phyloP scores from a whole-genome alignment of 1,139 yeast species.

The Scheffersomyces illinoinensis region DNA sequence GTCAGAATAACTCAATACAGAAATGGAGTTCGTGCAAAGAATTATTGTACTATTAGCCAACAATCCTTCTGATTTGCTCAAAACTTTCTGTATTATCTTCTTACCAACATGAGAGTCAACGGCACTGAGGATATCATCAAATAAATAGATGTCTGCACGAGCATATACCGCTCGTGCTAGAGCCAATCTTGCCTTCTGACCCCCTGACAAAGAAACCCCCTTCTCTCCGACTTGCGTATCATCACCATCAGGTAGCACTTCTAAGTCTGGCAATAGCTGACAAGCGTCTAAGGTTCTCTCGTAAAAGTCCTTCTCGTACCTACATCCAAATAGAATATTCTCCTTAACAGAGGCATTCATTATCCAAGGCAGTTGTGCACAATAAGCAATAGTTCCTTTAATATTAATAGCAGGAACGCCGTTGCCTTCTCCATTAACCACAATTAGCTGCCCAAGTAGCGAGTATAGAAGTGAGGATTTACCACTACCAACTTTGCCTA shows the following conservation, averaged over 20 bases:
- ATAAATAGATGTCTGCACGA: slow-evolving; percentile 84
- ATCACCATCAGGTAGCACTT: slow-evolving; percentile 84
- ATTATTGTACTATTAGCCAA: slow-evolving; percentile 34
- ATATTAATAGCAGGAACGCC: slow-evolving; percentile 8
- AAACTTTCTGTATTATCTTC: slow-evolving; percentile 31
- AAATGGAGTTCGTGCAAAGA: slow-evolving; percentile 39
- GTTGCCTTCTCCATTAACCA: slow-evolving; percentile 5
- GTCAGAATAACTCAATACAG: slow-evolving; percentile 33
- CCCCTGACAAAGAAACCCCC: slow-evolving; percentile 96
- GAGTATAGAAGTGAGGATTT: slow-evolving; percentile 28
- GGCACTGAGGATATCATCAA: slow-evolving; percentile 91
- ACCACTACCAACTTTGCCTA: slow-evolving; percentile 29
- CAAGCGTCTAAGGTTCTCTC: slow-evolving; percentile 81
- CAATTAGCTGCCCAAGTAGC: slow-evolving; percentile 25
- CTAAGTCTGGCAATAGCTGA: slow-evolving; percentile 72
- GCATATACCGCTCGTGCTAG: slow-evolving; percentile 95
- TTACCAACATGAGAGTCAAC: slow-evolving; percentile 94
- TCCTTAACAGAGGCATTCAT: slow-evolving; percentile 93
- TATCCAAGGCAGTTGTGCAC: slow-evolving; percentile 70
- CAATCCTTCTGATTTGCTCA: slow-evolving; percentile 25
- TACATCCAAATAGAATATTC: slow-evolving; percentile 85
- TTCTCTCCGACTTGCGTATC: slow-evolving; percentile 93
- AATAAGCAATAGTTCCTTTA: slow-evolving; percentile 33
- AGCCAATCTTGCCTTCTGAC: slow-evolving; percentile 92
- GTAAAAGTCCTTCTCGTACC: slow-evolving; percentile 77